Conservation (phyloP, 106 monocot genomes). For the Phalaenopsis equestris region DNA sequence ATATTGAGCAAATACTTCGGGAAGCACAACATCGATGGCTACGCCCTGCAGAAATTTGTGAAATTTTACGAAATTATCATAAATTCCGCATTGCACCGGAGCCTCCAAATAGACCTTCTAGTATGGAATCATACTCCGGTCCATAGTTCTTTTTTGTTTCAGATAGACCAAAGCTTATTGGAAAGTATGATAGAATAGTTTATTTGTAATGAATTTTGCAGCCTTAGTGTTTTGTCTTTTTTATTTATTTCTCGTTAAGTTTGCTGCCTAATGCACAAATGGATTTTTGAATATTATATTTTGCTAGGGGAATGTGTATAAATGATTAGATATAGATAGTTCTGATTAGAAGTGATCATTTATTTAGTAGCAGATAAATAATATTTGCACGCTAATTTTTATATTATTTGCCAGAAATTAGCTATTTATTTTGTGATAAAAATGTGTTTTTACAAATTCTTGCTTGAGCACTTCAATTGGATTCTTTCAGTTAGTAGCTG, state of each 20-base stretch:
- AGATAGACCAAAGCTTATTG: neutral
- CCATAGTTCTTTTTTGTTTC: neutral
- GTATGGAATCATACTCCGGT: constrained; percentile 30
- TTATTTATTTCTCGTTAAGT: neutral
- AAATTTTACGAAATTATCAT: constrained; percentile 76
- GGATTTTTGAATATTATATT: neutral
- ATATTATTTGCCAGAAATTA: neutral
- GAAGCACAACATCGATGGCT: constrained; percentile 91
- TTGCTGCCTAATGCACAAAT: neutral
- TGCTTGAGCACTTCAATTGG: neutral
- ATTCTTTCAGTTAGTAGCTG: neutral
- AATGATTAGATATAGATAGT: neutral
- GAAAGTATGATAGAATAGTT: neutral
- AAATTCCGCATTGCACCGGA: constrained; percentile 77
- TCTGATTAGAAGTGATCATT: neutral
- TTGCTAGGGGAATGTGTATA: neutral
- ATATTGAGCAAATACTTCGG: constrained; percentile 73
- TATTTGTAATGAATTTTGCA: neutral
- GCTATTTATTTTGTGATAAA: neutral
- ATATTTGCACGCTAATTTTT: neutral
- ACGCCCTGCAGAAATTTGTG: constrained; percentile 92
- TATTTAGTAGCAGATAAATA: neutral
- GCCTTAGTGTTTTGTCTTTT: neutral
- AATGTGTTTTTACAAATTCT: neutral
- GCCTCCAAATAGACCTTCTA: constrained; percentile 72